Evolutionary conservation across 2,329 filamentous ascomycete genomes (phyloP).

Genomic region (Nemania serpens): DNA sequence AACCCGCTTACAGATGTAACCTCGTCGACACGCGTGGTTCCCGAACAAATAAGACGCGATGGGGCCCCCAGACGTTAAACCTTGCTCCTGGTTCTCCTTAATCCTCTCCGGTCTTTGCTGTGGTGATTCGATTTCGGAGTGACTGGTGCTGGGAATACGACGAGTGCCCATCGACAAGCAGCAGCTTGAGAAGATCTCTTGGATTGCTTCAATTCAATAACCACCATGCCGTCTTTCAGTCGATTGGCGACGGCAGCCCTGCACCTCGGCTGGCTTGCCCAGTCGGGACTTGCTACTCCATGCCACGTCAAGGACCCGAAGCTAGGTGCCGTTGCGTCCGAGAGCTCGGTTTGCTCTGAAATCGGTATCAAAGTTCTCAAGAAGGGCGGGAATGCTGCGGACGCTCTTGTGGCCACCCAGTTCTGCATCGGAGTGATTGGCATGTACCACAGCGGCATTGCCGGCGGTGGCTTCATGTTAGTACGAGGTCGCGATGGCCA

Average conservation of each 20-base stretch:
- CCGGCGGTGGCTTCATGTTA: conserved; percentile 89
- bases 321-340: conserved; percentile 70
- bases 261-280: conserved; percentile 30
- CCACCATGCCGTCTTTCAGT: conserved; percentile 33
- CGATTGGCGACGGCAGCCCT: conserved; percentile 30
- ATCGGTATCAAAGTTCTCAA: conserved; percentile 68
- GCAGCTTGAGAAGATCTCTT: conserved; percentile 1
- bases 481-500: conserved; percentile 72
- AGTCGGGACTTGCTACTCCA: conserved; percentile 27
- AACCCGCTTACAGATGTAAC: conserved; percentile 10
- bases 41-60: conserved; percentile 17
- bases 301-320: conserved; percentile 27
- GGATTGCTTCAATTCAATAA: conserved; percentile 1
- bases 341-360: conserved; percentile 69
- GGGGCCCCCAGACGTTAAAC: conserved; percentile 5
- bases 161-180: neutral
- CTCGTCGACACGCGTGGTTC: neutral
- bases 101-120: conserved; percentile 3
- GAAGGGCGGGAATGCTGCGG: conserved; percentile 70
- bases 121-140: neutral
- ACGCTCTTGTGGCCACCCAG: conserved; percentile 74
- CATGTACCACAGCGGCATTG: conserved; percentile 83
- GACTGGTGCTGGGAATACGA: neutral
- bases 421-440: conserved; percentile 76
- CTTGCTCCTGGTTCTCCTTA: neutral